These are phyloP conservation scores for Trichosporon asahii DNA, from an alignment of 1,284 basidiomycete species.

Conservation along the genomic window DNA sequence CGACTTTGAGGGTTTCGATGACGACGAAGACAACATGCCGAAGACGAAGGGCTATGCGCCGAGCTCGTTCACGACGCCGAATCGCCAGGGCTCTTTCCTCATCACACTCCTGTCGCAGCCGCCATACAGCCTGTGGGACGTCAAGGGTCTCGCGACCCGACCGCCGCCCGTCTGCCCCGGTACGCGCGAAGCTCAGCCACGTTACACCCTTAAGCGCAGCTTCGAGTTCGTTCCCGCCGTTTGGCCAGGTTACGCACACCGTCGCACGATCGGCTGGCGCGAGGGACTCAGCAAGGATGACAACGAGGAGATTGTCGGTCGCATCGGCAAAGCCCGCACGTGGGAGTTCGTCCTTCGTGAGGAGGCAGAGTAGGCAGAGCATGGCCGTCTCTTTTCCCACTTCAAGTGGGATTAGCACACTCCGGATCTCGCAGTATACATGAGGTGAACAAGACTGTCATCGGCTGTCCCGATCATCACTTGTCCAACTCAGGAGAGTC, in stretches of 20 bases:
- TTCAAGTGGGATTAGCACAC: too few species aligned
- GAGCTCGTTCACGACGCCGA: slow-evolving; percentile 42
- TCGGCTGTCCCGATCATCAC: too few species aligned
- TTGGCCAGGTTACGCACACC: slow-evolving; percentile 84
- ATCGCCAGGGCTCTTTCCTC: slow-evolving; percentile 61
- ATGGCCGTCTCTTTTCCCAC: too few species aligned
- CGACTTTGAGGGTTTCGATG: slow-evolving; percentile 33
- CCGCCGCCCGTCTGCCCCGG: slow-evolving; percentile 31
- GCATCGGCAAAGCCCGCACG: slow-evolving; percentile 43
- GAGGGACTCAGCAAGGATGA: slow-evolving; percentile 46
- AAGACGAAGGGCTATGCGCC: slow-evolving; percentile 16
- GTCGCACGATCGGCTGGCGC: slow-evolving; percentile 78
- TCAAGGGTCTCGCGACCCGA: slow-evolving; percentile 71
- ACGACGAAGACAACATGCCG: slow-evolving; percentile 48
- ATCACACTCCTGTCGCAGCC: slow-evolving; percentile 76
- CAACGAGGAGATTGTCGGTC: slow-evolving; percentile 50
- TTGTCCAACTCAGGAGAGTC: too few species aligned
- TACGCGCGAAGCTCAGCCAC: slow-evolving; percentile 57
- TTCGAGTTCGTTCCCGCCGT: slow-evolving; percentile 70
- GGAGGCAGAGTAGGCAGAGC: slow-evolving; percentile 21
- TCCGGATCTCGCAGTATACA: background rate
- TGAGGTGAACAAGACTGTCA: background rate
- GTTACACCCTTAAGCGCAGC: slow-evolving; percentile 71
- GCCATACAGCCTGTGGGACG: slow-evolving; percentile 86
- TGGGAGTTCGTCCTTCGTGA: slow-evolving; percentile 43